Base-by-base conservation (phyloP, 2,329 filamentous ascomycete genomes). In the Graphilbum fragrans region DNA sequence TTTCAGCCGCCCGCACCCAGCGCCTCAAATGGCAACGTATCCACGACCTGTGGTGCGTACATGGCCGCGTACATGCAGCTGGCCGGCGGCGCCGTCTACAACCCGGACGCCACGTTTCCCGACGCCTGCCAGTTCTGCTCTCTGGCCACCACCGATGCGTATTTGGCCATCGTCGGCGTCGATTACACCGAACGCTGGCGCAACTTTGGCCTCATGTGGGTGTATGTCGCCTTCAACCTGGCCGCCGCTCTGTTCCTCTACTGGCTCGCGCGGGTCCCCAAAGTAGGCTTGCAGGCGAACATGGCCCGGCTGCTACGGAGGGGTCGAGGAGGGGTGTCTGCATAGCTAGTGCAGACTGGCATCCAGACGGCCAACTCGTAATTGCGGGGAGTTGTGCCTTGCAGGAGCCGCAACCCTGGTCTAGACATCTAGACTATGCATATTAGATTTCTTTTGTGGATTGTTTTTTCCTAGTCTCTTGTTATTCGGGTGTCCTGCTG, bases 161-260 rank as follows among this genome's bases (percentile, higher is more conserved):
- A 57, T 38, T 53, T 79, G 0, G 58, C 62, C 3, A 57, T 53
- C 0, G 65, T 65, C 3, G 49, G 56, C n/a, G 71, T 80, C 32
- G 58, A 54, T n/a, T 80, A 70, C 49, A 51, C 46, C 5, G 66
- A 80, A 37, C 53, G 74, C 7, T 85, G 80, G 80, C 66, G 80
- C 44, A 82, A 86, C 53, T 84, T 77, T 45, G 82, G 80, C 2
- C 65, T 86, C 29, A 63, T 84, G 52, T 85, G 77, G 71, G 76
- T 64, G 0, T 86, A 72, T 49, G 70, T 85, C 32, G 47, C 60
- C 0, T 81, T 84, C 57, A 81, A 85, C 50, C 66, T 81, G 27
- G 56, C 59, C 5, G 44, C 31, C 1, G 46, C 46, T 12, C 23
- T 48, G 7, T 33, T 29, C 11, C n/a, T 42, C 3, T 48, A 48